Evolutionary conservation across 1,284 basidiomycete genomes (phyloP).

Genomic region (Calocybe gambosa): DNA sequence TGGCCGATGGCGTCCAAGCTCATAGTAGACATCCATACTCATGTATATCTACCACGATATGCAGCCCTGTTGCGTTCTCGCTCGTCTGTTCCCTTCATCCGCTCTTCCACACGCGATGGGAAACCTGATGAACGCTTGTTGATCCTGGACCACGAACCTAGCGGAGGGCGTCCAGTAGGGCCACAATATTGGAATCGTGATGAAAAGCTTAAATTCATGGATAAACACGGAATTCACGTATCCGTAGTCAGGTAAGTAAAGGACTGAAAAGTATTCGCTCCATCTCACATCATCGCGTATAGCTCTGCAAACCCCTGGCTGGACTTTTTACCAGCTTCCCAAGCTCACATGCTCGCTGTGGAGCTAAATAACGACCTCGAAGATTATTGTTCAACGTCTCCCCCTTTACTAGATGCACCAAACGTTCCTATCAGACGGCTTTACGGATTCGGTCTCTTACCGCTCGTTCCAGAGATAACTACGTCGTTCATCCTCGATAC

Average conservation of each 20-base stretch:
- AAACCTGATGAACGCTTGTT: conserved; percentile 59
- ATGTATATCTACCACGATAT: conserved; percentile 76
- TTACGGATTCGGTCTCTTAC: conserved; percentile 81
- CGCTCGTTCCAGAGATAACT: conserved; percentile 64
- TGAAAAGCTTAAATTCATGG: conserved; percentile 75
- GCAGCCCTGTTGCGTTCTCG: conserved; percentile 58
- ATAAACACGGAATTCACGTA: conserved; percentile 66
- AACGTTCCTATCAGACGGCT: conserved; percentile 47
- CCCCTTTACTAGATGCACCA: conserved; percentile 25
- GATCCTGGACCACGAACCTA: conserved; percentile 73
- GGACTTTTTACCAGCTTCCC: conserved; percentile 69
- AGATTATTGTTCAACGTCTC: conserved; percentile 64
- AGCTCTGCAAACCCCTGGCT: conserved; percentile 86
- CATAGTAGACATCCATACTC: conserved; percentile 76
- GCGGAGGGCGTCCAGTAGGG: conserved; percentile 57
- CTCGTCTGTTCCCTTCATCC: conserved; percentile 59
- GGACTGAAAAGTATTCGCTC: background rate
- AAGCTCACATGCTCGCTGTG: conserved; percentile 58
- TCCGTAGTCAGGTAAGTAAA: conserved; percentile 53
- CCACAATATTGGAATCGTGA: conserved; percentile 74
- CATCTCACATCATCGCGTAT: background rate
- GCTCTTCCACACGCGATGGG: conserved; percentile 41
- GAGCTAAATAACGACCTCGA: conserved; percentile 76
- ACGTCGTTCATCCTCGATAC: conserved; percentile 51
- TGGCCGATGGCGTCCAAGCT: conserved; percentile 27